Percentiles rank a stretch among this genome's conserved stretches.
Conservation (phyloP, 225 moss, liverwort and hornwort species). For the Marchantia polymorpha region DNA sequence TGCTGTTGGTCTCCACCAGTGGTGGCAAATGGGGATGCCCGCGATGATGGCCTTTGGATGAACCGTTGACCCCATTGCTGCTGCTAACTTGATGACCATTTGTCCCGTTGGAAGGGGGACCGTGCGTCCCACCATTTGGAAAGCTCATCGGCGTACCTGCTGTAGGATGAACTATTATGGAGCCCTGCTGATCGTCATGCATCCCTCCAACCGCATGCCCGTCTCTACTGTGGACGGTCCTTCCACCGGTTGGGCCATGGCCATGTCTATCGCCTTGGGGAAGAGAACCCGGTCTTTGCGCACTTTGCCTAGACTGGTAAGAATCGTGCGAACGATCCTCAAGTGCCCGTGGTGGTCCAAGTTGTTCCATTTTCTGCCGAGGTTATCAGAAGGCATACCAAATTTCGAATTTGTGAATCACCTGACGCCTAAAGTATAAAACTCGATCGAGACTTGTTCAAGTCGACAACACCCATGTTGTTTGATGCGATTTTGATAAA, state of each 20-base stretch:
- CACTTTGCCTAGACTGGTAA: conserved; percentile 48
- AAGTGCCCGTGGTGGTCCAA: conserved; percentile 41
- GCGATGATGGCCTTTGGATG: conserved; percentile 35
- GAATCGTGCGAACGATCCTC: conserved; percentile 35
- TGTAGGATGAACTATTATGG: conserved; percentile 46
- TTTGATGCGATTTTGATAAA: neutral
- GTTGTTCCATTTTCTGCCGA: conserved; percentile 68
- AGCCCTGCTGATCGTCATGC: conserved; percentile 47
- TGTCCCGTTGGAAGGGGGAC: conserved; percentile 6
- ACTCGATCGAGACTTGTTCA: neutral
- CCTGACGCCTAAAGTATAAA: neutral
- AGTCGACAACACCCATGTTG: neutral
- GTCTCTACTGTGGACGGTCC: conserved; percentile 42
- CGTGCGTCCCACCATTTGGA: conserved; percentile 32
- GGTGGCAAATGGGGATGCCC: conserved; percentile 42
- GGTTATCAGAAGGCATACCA: neutral
- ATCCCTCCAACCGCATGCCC: conserved; percentile 49
- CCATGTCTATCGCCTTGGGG: conserved; percentile 37
- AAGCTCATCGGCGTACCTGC: conserved; percentile 34
- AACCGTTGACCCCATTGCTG: conserved; percentile 38
- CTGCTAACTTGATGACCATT: conserved; percentile 23
- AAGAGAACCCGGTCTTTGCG: conserved; percentile 43
- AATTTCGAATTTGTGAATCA: neutral
- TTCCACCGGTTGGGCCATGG: conserved; percentile 22
- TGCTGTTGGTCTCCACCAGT: conserved; percentile 48